Conservation (phyloP, 106 monocot genomes). For the Dendrobium chrysotoxum region DNA sequence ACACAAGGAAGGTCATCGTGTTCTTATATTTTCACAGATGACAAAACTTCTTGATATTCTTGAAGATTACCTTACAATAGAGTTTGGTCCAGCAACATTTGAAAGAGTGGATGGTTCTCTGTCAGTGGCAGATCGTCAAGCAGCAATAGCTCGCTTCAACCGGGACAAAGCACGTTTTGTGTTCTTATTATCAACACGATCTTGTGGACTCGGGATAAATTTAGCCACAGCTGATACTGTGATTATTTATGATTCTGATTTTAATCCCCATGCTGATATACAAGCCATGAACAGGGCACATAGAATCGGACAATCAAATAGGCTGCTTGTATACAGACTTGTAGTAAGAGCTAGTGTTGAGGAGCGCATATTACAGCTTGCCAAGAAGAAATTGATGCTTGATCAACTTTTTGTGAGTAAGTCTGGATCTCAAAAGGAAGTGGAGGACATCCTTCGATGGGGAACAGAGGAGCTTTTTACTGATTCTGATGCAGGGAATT, state of each 20-base stretch:
- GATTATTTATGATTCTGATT: conserved; percentile 99
- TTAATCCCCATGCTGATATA: conserved; percentile 99
- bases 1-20: conserved; percentile 84
- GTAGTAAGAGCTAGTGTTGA: conserved; percentile 98
- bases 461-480: conserved; percentile 95
- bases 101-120: conserved; percentile 97
- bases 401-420: conserved; percentile 98
- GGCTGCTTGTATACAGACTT: conserved; percentile 89
- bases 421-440: conserved; percentile 94
- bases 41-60: conserved; percentile 97
- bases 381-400: conserved; percentile 97
- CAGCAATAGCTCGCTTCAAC: conserved; percentile 92
- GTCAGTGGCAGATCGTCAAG: conserved; percentile 78
- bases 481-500: conserved; percentile 32
- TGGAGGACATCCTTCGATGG: conserved; percentile 96
- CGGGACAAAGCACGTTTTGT: conserved; percentile 89
- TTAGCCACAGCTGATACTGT: conserved; percentile 97
- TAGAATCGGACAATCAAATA: conserved; percentile 91
- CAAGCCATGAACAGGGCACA: conserved; percentile 99
- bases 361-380: conserved; percentile 93
- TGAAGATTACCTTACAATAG: conserved; percentile 79
- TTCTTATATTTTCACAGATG: conserved; percentile 98
- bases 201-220: conserved; percentile 98
- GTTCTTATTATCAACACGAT: conserved; percentile 88
- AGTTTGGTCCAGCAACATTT: conserved; percentile 84